phyloP scores from a whole-genome alignment of 768 basidiomycete genomes.

The Leccinum longicurvipes region DNA sequence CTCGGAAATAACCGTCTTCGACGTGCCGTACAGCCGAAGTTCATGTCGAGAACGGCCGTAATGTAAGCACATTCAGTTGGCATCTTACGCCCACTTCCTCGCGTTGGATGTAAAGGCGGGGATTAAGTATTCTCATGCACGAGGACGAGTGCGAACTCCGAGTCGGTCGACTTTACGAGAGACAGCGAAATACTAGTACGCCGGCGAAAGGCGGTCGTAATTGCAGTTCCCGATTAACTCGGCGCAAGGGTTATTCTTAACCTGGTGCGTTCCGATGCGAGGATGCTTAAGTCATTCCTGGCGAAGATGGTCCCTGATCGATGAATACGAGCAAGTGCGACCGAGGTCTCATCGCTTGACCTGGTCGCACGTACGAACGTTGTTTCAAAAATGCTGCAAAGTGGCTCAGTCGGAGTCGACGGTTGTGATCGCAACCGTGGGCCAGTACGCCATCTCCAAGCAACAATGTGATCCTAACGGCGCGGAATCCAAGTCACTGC shows the following conservation, averaged over 20 bases:
- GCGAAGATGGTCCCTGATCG: not conserved
- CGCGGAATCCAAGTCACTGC: slow-evolving; percentile 30
- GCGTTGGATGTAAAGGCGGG: not conserved
- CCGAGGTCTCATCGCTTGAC: not conserved
- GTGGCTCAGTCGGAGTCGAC: not conserved
- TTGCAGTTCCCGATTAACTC: not conserved
- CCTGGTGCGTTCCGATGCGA: not conserved
- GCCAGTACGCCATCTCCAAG: not conserved
- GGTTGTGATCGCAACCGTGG: not conserved
- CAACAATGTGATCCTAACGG: slow-evolving; percentile 14
- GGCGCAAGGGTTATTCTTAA: slow-evolving; percentile 1
- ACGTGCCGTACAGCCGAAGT: slow-evolving; percentile 33
- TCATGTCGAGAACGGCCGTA: slow-evolving; percentile 4
- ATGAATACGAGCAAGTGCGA: slow-evolving; percentile 3
- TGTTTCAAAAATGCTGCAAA: slow-evolving; percentile 1
- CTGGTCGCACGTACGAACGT: slow-evolving; percentile 1
- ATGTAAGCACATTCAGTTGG: slow-evolving; percentile 38
- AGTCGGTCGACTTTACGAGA: not conserved
- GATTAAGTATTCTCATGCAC: not conserved
- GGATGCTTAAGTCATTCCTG: no score
- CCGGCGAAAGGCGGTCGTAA: not conserved
- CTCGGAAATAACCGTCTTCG: not conserved
- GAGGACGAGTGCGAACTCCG: not conserved
- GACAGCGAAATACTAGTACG: no score
- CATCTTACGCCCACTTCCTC: slow-evolving; percentile 42